Evolutionary conservation across 768 basidiomycete species (phyloP), one percentile per base, ranked within the genome.

Genomic region (Mrakia hoshinonis): DNA sequence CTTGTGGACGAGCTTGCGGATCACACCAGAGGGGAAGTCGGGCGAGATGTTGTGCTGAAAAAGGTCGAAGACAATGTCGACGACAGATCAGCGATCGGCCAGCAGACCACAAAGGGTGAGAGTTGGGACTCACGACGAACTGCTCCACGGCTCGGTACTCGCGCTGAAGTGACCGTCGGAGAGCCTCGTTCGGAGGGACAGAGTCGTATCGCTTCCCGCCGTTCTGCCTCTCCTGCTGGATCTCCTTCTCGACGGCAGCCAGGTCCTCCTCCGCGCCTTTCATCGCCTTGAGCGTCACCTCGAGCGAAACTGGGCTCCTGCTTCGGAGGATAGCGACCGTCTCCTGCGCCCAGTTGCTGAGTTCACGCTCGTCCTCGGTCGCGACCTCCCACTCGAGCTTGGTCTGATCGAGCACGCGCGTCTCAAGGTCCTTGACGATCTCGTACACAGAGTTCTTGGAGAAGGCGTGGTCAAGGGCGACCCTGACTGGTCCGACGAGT

Each of bases 131-230:
- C 36, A 73, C 71, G 22, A 73, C 71, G 36, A 73, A 73, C 48
- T 49, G 55, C 71, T 73, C 67, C 11, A 68, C 71, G 6, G 67
- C 51, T 11, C 60, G 38, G 58, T 67, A 73, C 71, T 73, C 71
- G 31, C 71, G 43, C 47, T 68, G 34, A 29, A 73, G 48, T 20
- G 71, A 65, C 15, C 15, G 18, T 58, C 52, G 67, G 11, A 73
- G 34, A 6, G 92, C 89, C 79, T 92, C 89, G 83, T 97, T 97
- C 0, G 93, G 93, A 13, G 89, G 87, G 80, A 97, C 95, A 76
- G 88, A 83, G 81, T 98, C 95, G 87, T 93, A 99, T 73, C 91
- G 89, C 77, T 90, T 92, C 94, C 97, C 97, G 81, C 95, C 95
- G 65, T 94, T 85, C 73, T 91, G 83, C 94, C 96, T 97, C 81